A percentile compares a stretch with the other conserved stretches of the same genome.
These are phyloP conservation scores for Chamaecrista fasciculata DNA, from an alignment of 306 rosid species.

Conservation along the genomic window DNA sequence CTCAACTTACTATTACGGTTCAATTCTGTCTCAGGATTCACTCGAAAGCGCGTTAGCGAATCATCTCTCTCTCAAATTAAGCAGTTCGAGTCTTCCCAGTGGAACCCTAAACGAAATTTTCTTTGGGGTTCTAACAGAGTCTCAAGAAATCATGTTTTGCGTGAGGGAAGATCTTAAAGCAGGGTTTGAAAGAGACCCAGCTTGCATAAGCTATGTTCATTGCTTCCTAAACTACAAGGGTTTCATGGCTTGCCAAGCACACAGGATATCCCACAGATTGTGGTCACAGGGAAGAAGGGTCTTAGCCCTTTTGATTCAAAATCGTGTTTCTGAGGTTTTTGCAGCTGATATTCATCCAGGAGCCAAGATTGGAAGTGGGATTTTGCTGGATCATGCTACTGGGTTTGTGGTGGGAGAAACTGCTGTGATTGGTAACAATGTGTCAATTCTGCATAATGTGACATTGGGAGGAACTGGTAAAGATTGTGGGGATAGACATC, in stretches of 20 bases:
- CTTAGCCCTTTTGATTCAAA: conserved; percentile 71
- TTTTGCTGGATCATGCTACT: conserved; percentile 86
- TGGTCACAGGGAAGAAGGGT: conserved; percentile 62
- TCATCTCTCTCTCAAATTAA: conserved; percentile 56
- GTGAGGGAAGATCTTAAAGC: conserved; percentile 58
- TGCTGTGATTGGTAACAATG: conserved; percentile 86
- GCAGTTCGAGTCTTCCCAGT: conserved; percentile 47
- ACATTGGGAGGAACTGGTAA: conserved; percentile 97
- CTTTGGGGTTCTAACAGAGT: conserved; percentile 33
- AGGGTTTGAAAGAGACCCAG: conserved; percentile 76
- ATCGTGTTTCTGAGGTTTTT: conserved; percentile 73
- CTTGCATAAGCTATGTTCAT: conserved; percentile 72
- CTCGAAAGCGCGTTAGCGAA: conserved; percentile 58
- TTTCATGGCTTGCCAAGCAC: conserved; percentile 77
- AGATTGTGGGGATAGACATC: conserved; percentile 76
- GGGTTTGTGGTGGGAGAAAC: conserved; percentile 93
- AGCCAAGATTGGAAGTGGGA: conserved; percentile 73
- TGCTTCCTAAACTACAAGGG: conserved; percentile 84
- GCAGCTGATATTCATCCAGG: conserved; percentile 92
- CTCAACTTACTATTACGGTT: conserved; percentile 47
- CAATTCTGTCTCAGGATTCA: conserved; percentile 54
- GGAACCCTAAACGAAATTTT: conserved; percentile 55
- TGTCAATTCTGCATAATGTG: conserved; percentile 82
- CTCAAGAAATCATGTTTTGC: conserved; percentile 37
- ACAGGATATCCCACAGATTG: conserved; percentile 65